These are phyloP conservation scores for Phlebiopsis gigantea DNA, from an alignment of 768 basidiomycete species.

Conservation along the genomic window DNA sequence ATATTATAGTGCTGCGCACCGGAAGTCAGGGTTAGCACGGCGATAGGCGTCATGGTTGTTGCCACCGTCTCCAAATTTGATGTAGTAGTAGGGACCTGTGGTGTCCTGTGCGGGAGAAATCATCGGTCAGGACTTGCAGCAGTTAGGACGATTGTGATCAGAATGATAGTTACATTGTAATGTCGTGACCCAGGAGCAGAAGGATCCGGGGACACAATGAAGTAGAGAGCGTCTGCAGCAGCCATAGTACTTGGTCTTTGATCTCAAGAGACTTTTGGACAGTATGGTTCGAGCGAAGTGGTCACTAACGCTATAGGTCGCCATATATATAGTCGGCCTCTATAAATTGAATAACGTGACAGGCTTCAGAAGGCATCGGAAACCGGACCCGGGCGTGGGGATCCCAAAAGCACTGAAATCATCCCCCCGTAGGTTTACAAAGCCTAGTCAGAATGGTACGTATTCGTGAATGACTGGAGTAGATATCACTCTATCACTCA, in stretches of 20 bases:
- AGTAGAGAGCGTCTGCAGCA: not conserved
- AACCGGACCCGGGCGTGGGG: no score
- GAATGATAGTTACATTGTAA: not conserved
- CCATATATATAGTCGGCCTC: no score
- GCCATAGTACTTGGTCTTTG: not conserved
- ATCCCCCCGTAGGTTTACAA: no score
- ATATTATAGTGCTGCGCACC: not conserved
- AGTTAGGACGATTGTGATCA: not conserved
- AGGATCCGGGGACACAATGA: not conserved
- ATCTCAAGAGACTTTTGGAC: no score
- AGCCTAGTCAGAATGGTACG: no score
- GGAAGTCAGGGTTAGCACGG: not conserved
- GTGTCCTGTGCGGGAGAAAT: not conserved
- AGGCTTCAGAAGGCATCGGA: no score
- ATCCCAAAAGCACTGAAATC: no score
- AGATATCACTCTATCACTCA: no score
- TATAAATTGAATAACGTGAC: no score
- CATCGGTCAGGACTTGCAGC: not conserved
- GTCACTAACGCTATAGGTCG: no score
- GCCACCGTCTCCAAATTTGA: not conserved
- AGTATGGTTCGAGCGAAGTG: no score
- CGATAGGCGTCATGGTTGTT: not conserved
- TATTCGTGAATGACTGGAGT: no score
- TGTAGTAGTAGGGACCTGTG: not conserved
- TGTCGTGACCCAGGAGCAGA: not conserved